Evolutionary conservation across 768 basidiomycete species (phyloP).

Genomic region (Phaeolepiota aurea): DNA sequence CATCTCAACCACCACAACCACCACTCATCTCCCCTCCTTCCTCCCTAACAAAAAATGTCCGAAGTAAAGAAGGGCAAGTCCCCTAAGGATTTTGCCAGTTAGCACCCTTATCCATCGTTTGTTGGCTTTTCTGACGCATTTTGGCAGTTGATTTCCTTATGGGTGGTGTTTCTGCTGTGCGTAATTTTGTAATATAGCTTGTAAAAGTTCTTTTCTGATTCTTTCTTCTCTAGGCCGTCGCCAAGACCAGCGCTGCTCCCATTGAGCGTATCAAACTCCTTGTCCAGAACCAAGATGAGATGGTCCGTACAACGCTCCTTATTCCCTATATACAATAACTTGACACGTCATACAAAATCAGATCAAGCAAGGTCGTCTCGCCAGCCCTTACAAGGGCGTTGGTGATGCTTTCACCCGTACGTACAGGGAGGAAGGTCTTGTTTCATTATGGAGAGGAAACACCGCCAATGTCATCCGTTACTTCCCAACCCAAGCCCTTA

Average conservation of each 20-base stretch:
- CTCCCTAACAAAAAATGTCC: conserved; percentile 62
- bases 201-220: conserved; percentile 11
- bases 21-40: conserved; percentile 42
- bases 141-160: conserved; percentile 83
- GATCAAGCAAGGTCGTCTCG: conserved; percentile 99
- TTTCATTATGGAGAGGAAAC: conserved; percentile 98
- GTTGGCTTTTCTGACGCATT: conserved; percentile 9
- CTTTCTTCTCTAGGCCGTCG: conserved; percentile 64
- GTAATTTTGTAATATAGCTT: conserved; percentile 16
- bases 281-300: conserved; percentile 99
- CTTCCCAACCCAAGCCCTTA: conserved; percentile 99
- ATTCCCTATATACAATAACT: conserved; percentile 1
- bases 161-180: conserved; percentile 90
- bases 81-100: conserved; percentile 86
- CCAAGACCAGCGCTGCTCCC: conserved; percentile 98
- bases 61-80: conserved; percentile 79
- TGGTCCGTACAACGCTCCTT: conserved; percentile 41
- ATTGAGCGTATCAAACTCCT: conserved; percentile 99
- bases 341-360: conserved; percentile 36
- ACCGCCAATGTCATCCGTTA: conserved; percentile 99
- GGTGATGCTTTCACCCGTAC: conserved; percentile 88
- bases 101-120: conserved; percentile 15
- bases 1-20: conserved; percentile 40
- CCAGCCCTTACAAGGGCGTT: conserved; percentile 94
- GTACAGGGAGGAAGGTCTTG: conserved; percentile 90